Evolutionary conservation across 2,329 filamentous ascomycete species (phyloP).

Genomic region (Calonectria fujianensis): DNA sequence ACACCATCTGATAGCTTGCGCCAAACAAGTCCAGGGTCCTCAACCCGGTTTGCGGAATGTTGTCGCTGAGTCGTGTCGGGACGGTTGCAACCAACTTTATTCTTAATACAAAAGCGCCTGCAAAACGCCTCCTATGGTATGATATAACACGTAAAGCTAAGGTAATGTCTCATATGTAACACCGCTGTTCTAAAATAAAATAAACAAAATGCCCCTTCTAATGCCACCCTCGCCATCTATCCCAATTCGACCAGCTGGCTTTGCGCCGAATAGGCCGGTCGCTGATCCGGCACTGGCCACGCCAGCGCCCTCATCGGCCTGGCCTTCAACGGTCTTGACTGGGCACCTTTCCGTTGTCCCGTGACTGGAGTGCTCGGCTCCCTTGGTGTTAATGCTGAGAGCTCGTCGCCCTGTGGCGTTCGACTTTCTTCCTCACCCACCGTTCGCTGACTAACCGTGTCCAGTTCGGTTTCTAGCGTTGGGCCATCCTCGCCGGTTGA

Average conservation of each 20-base stretch:
- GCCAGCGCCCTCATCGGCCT: slow-evolving; percentile 42
- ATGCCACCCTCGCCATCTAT: background rate
- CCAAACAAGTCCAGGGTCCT: slow-evolving; percentile 17
- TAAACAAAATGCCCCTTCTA: slow-evolving; percentile 1
- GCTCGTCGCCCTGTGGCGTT: slow-evolving; percentile 27
- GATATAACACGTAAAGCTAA: slow-evolving; percentile 15
- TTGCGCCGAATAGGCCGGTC: slow-evolving; percentile 42
- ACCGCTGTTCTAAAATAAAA: slow-evolving; percentile 23
- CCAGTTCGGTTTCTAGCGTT: background rate
- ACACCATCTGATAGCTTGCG: slow-evolving; percentile 25
- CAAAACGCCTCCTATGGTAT: slow-evolving; percentile 20
- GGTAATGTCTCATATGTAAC: slow-evolving; percentile 30
- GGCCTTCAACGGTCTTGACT: slow-evolving; percentile 34
- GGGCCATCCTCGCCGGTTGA: background rate
- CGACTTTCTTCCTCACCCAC: slow-evolving; percentile 18
- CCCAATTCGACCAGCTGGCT: slow-evolving; percentile 34
- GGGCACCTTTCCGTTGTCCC: slow-evolving; percentile 27
- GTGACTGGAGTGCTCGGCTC: slow-evolving; percentile 2
- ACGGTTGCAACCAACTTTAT: slow-evolving; percentile 28
- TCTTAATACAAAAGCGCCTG: slow-evolving; percentile 6
- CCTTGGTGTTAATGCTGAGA: slow-evolving; percentile 13
- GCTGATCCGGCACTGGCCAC: slow-evolving; percentile 47
- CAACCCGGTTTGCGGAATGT: slow-evolving; percentile 1
- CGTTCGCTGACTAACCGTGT: background rate
- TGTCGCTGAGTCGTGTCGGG: slow-evolving; percentile 12